Evolutionary conservation across 129 eudicot genomes (phyloP).

Genomic region (Flaveria linearis): DNA sequence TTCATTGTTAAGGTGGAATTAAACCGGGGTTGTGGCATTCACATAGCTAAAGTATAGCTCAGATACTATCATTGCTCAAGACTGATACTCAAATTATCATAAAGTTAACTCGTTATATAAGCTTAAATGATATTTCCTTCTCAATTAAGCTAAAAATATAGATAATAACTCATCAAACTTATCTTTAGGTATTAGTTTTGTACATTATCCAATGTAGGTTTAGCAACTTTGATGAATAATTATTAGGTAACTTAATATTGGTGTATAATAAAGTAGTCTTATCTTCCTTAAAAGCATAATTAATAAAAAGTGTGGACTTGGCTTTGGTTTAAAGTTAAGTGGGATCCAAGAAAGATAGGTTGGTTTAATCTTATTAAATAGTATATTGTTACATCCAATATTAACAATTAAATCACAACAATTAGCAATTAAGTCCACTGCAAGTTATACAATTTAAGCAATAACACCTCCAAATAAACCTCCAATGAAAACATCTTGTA

Average conservation of each 20-base stretch:
- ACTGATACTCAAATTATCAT: too few species aligned
- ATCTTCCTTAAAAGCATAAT: neutral
- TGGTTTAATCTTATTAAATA: neutral
- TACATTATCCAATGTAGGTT: too few species aligned
- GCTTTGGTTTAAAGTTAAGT: slow-evolving; percentile 12
- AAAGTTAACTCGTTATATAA: too few species aligned
- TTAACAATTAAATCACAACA: neutral
- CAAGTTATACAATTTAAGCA: slow-evolving; percentile 5
- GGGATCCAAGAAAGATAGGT: slow-evolving; percentile 1
- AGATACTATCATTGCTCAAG: too few species aligned
- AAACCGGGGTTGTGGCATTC: too few species aligned
- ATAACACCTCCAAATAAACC: neutral
- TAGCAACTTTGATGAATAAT: neutral
- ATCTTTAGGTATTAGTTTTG: too few species aligned
- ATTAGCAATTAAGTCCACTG: neutral
- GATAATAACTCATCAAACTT: too few species aligned
- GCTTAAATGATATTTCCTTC: too few species aligned
- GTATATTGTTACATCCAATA: neutral
- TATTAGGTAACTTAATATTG: neutral
- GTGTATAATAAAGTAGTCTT: neutral
- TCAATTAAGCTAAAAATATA: too few species aligned
- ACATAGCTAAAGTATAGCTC: too few species aligned
- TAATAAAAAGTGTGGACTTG: neutral
- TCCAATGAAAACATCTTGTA: neutral
- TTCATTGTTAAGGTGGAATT: too few species aligned